phyloP scores from a whole-genome alignment of 805 yeast genomes.

The Candida golubevii region DNA sequence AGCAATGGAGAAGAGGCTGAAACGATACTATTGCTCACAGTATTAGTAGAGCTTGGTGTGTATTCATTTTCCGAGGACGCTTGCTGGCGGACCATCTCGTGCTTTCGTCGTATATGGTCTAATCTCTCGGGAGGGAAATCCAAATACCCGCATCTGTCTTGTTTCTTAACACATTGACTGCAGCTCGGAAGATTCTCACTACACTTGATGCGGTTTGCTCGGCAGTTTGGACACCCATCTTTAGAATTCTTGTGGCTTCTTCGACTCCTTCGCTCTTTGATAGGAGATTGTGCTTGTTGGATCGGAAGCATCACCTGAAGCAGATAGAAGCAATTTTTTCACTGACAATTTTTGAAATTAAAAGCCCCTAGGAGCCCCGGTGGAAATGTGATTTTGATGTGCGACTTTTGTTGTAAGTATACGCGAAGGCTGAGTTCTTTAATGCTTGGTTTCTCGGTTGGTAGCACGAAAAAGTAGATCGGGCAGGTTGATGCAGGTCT shows the following conservation, averaged over 20 bases:
- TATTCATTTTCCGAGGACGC: constrained; percentile 1
- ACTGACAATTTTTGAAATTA: too few species aligned
- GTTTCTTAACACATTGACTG: constrained; percentile 34
- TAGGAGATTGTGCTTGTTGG: background rate
- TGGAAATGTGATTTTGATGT: too few species aligned
- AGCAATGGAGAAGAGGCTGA: background rate
- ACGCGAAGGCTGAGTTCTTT: too few species aligned
- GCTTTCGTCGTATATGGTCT: constrained; percentile 31
- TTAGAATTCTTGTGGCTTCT: constrained; percentile 26
- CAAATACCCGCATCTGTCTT: constrained; percentile 38
- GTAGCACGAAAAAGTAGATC: too few species aligned
- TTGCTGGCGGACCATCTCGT: constrained; percentile 17
- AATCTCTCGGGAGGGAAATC: constrained; percentile 38
- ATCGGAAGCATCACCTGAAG: constrained; percentile 1
- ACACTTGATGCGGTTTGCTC: constrained; percentile 40
- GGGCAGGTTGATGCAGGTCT: too few species aligned
- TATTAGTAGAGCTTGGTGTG: too few species aligned
- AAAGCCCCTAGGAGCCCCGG: too few species aligned
- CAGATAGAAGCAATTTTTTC: background rate
- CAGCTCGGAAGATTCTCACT: constrained; percentile 41
- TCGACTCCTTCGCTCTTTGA: constrained; percentile 19
- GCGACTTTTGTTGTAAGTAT: too few species aligned
- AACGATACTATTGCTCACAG: background rate
- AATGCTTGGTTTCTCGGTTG: too few species aligned
- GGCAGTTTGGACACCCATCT: constrained; percentile 42